Conservation (phyloP, 2,329 filamentous ascomycete genomes). For the Myrmaecium sp. region DNA sequence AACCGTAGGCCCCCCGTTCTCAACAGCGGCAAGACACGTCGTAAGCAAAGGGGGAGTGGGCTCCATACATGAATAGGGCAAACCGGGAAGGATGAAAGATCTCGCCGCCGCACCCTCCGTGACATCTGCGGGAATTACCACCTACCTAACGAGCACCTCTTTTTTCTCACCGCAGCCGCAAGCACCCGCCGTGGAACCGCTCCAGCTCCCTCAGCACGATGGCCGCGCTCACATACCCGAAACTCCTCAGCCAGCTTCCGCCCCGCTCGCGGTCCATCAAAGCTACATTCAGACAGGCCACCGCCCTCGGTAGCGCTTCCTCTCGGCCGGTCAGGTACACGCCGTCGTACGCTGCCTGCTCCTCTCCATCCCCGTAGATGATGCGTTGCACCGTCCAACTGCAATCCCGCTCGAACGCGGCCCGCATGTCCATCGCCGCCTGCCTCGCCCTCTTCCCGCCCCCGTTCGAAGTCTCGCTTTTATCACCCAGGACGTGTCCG, state of each 20-base stretch:
- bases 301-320: conserved; percentile 30
- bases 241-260: conserved; percentile 30
- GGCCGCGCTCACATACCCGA: conserved; percentile 34
- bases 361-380: conserved; percentile 17
- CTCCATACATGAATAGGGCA: too few relatives aligned
- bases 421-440: conserved; percentile 18
- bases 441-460: conserved; percentile 14
- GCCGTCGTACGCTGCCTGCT: conserved; percentile 8
- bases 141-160: too few relatives aligned
- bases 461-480: conserved; percentile 26
- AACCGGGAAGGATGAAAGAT: too few relatives aligned
- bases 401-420: conserved; percentile 25
- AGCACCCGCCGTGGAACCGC: too few relatives aligned
- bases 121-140: too few relatives aligned
- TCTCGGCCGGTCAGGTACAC: conserved; percentile 17
- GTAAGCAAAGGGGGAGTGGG: too few relatives aligned
- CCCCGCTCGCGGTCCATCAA: conserved; percentile 13
- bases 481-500: conserved; percentile 39
- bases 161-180: too few relatives aligned
- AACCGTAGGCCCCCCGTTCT: too few relatives aligned
- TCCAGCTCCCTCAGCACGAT: conserved; percentile 34
- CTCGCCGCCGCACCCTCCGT: too few relatives aligned
- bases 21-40: too few relatives aligned
- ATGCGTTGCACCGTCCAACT: conserved; percentile 27
- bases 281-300: conserved; percentile 32